Conservation (phyloP, 1,139 yeast species). For the Nakaseomyces glabratus region DNA sequence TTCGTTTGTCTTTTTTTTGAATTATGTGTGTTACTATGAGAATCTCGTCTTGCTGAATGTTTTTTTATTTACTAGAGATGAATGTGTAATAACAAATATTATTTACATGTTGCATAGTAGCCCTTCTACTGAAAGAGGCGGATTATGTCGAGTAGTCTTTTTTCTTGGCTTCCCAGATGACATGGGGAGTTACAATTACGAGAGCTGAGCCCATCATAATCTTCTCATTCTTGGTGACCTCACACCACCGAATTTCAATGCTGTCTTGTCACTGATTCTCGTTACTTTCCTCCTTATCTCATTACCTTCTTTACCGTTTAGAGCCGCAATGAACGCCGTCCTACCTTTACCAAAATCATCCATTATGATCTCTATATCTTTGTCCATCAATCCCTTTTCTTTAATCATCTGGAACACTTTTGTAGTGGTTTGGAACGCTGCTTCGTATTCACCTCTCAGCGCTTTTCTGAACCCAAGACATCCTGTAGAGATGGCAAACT, state of each 20-base stretch:
- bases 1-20: too few species aligned
- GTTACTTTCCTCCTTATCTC: constrained; percentile 53
- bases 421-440: constrained; percentile 79
- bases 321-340: constrained; percentile 74
- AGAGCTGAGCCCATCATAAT: too few species aligned
- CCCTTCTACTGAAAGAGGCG: too few species aligned
- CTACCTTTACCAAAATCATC: constrained; percentile 85
- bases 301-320: constrained; percentile 84
- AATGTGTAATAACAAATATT: too few species aligned
- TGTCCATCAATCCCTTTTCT: constrained; percentile 46
- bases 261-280: constrained; percentile 69
- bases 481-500: constrained; percentile 61
- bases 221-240: constrained; percentile 81
- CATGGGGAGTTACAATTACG: too few species aligned
- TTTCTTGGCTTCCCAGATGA: too few species aligned
- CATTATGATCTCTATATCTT: constrained; percentile 61
- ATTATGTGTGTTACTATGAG: too few species aligned
- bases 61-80: too few species aligned
- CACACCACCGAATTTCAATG: constrained; percentile 85
- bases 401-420: constrained; percentile 64
- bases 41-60: too few species aligned
- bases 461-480: constrained; percentile 68
- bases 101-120: too few species aligned
- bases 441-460: constrained; percentile 87
- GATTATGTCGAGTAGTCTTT: too few species aligned